Base-by-base conservation (phyloP, 176 grass and related monocot species). In the Oryza glumipatula region DNA sequence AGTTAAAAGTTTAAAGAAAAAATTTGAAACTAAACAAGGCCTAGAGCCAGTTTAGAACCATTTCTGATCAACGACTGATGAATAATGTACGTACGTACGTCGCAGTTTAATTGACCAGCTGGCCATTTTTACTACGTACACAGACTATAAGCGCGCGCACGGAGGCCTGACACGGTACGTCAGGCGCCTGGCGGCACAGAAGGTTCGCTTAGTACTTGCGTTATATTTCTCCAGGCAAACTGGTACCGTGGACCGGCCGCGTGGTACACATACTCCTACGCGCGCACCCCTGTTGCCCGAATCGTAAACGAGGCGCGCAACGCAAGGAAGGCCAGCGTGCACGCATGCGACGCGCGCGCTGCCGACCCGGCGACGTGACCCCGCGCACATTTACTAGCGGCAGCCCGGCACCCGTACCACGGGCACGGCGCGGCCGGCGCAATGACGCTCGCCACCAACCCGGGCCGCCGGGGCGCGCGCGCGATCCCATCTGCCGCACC, bases 401-500 rank as follows among this genome's bases (percentile, higher is more conserved):
- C 76, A 58, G 19, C 30, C 48, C 9, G 48, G 17, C 49, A 13
- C 21, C 43, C 22, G 76, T 64, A 17, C 56, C 75, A 41, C 74
- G 74, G 47, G 43, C 43, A 44, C 43, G 47, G 47, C 47, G 47
- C 47, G 48, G 48, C 48, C 33, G 19, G 5, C 75, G 54, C 75
- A 15, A n/a, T 39, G 75, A 23, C 49, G 48, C 35, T 36, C 6
- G 75, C 21, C 79, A 72, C 49, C 80, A 71, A 72, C 51, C 44
- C 8, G 35, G 17, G 8, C 38, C 36, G 36, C 28, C 28, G 36
- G 36, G 36, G 39, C 39, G 7, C 28, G 65, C 63, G 43, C 64
- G 43, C 65, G 65, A 23, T 63, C 58, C 21, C 58, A 63, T 23
- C 58, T 23, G 19, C 8, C 9, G 58, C 21, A 6, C 9, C 21